A percentile compares a stretch with the other conserved stretches of the same genome.
Conservation (phyloP, 192 early-diverging fungal species). For the Obelidium mucronatum region DNA sequence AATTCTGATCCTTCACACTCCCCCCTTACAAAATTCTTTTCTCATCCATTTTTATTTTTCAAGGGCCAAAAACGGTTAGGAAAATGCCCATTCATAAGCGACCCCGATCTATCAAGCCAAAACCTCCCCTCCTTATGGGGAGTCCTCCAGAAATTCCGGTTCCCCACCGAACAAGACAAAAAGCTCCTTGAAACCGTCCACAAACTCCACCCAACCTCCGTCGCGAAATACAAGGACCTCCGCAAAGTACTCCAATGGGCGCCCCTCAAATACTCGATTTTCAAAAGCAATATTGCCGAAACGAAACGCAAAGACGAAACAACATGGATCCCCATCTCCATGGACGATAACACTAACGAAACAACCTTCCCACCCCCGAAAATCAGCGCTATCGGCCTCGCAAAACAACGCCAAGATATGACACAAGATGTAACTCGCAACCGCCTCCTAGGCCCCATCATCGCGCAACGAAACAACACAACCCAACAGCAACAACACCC, state of each 20-base stretch:
- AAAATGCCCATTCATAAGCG: constrained; percentile 25
- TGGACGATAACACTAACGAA: neutral
- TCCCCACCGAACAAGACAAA: constrained; percentile 25
- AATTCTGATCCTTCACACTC: neutral
- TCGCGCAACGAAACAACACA: too few relatives aligned
- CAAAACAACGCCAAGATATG: neutral
- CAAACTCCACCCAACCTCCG: constrained; percentile 10
- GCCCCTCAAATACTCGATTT: neutral
- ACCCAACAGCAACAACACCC: too few relatives aligned
- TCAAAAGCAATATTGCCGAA: neutral
- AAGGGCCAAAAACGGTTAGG: constrained; percentile 16
- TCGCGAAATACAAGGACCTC: constrained; percentile 10
- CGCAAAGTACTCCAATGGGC: constrained; percentile 25
- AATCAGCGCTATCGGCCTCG: neutral
- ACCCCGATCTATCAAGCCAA: constrained; percentile 2
- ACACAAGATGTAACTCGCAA: too few relatives aligned
- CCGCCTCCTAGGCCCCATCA: too few relatives aligned
- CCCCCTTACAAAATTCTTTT: too few relatives aligned
- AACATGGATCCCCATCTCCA: neutral
- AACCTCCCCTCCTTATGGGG: constrained; percentile 2
- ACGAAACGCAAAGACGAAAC: neutral
- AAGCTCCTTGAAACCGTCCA: constrained; percentile 8
- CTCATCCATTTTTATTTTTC: neutral
- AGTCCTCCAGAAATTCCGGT: constrained; percentile 1
- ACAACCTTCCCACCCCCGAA: neutral